phyloP scores from a whole-genome alignment of 2,329 filamentous ascomycete species.

The Trichoderma afroharzianum region DNA sequence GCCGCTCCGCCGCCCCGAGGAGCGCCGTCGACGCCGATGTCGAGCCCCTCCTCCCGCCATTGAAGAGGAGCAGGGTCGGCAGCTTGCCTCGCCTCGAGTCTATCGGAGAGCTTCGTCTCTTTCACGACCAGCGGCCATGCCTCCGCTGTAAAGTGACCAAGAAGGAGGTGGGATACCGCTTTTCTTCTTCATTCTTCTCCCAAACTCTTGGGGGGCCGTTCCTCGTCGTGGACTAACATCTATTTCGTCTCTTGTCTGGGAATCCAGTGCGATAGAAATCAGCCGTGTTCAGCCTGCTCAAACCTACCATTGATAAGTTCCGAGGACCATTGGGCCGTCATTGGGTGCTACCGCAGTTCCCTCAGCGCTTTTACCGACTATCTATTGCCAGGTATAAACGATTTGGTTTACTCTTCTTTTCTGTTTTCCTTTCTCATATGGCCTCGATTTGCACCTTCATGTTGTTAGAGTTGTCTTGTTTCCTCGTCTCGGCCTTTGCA shows the following conservation, averaged over 20 bases:
- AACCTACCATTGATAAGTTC: conserved; percentile 35
- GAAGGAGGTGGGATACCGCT: conserved; percentile 39
- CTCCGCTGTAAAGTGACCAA: conserved; percentile 48
- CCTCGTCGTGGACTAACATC: not conserved
- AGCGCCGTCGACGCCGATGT: conserved; percentile 45
- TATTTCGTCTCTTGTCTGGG: not conserved
- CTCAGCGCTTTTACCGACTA: conserved; percentile 46
- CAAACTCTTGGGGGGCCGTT: not conserved
- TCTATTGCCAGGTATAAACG: conserved; percentile 46
- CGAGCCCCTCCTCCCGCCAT: conserved; percentile 51
- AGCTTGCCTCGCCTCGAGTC: conserved; percentile 53
- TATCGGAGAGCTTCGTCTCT: conserved; percentile 52
- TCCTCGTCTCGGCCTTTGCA: not conserved
- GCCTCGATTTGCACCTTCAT: not conserved
- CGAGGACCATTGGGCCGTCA: conserved; percentile 44
- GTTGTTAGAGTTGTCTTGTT: not conserved
- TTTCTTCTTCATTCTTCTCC: not conserved
- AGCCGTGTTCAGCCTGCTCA: conserved; percentile 47
- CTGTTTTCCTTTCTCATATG: not conserved
- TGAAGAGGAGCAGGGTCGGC: conserved; percentile 48
- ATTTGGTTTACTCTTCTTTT: conserved; percentile 16
- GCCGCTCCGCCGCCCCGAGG: conserved; percentile 33
- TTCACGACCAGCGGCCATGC: conserved; percentile 46
- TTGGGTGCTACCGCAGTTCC: conserved; percentile 52
- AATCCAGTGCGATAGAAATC: conserved; percentile 48